phyloP scores from a whole-genome alignment of 2,329 filamentous ascomycete species.

The Colletotrichum tropicale region DNA sequence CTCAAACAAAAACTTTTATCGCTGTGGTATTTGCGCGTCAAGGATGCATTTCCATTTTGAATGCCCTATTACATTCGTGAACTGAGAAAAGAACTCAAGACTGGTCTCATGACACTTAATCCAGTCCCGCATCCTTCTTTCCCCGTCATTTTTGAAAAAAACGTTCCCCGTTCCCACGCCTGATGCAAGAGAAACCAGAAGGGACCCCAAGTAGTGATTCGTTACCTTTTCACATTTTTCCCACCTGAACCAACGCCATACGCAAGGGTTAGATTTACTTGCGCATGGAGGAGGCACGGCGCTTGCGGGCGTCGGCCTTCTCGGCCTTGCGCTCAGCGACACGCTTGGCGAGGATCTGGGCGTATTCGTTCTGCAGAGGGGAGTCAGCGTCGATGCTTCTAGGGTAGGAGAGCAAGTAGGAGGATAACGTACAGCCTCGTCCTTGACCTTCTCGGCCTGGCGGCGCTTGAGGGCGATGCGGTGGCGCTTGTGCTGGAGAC shows the following conservation, averaged over 20 bases:
- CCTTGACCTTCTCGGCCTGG: slow-evolving; percentile 95
- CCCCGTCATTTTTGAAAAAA: slow-evolving; percentile 18
- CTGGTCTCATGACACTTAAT: background rate
- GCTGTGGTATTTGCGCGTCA: slow-evolving; percentile 24
- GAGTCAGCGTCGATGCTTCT: slow-evolving; percentile 36
- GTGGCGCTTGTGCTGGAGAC: slow-evolving; percentile 99
- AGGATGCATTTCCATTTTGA: slow-evolving; percentile 36
- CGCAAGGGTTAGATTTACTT: slow-evolving; percentile 63
- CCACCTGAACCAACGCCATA: slow-evolving; percentile 17
- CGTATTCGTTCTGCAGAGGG: slow-evolving; percentile 83
- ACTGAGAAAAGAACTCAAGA: background rate
- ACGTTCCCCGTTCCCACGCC: slow-evolving; percentile 38
- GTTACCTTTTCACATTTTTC: slow-evolving; percentile 29
- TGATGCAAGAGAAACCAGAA: slow-evolving; percentile 46
- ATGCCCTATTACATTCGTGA: slow-evolving; percentile 43
- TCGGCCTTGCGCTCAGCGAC: slow-evolving; percentile 93
- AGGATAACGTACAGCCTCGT: slow-evolving; percentile 83
- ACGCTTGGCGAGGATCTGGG: slow-evolving; percentile 94
- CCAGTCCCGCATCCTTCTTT: background rate
- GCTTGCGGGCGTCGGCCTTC: slow-evolving; percentile 95
- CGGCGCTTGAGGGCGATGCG: slow-evolving; percentile 97
- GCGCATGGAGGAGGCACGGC: slow-evolving; percentile 93
- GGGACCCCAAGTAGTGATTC: slow-evolving; percentile 27
- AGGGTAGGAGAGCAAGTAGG: background rate
- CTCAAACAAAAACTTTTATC: slow-evolving; percentile 9